Evolutionary conservation across 305 asterid genomes (phyloP).

Genomic region (Fraxinus nigra): DNA sequence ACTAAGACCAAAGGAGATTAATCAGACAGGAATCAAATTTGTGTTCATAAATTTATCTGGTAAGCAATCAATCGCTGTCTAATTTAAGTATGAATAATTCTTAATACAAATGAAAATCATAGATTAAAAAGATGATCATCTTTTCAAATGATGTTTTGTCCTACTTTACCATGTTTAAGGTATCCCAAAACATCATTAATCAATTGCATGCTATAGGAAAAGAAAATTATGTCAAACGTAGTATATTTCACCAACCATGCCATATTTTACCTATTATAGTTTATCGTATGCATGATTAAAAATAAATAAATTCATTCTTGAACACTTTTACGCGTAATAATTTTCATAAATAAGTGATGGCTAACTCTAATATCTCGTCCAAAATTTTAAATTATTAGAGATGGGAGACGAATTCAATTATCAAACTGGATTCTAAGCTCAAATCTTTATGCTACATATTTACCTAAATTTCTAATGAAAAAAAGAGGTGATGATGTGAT

Average conservation of each 20-base stretch:
- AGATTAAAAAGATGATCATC: background rate
- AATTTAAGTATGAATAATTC: background rate
- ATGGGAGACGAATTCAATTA: too few species aligned
- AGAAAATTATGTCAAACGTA: background rate
- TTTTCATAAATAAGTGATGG: background rate
- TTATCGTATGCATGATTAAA: background rate
- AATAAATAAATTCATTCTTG: background rate
- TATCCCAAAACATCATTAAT: background rate
- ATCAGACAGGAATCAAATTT: slow-evolving; percentile 55
- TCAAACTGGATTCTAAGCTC: too few species aligned
- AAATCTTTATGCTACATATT: background rate
- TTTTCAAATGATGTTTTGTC: background rate
- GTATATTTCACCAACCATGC: background rate
- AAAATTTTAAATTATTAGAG: too few species aligned
- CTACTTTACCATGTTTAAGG: background rate
- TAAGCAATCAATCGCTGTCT: slow-evolving; percentile 44
- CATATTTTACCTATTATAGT: background rate
- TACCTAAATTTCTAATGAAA: too few species aligned
- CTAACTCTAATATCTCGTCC: background rate
- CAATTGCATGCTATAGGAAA: background rate
- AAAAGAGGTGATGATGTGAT: background rate
- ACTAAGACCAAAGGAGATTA: slow-evolving; percentile 49
- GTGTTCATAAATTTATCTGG: slow-evolving; percentile 45
- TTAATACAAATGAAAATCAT: background rate
- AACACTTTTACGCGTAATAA: too few species aligned